A percentile compares a stretch with the other conserved stretches of the same genome.
Conservation (phyloP, 78 protist genomes). For the Polysphondylium violaceum region DNA sequence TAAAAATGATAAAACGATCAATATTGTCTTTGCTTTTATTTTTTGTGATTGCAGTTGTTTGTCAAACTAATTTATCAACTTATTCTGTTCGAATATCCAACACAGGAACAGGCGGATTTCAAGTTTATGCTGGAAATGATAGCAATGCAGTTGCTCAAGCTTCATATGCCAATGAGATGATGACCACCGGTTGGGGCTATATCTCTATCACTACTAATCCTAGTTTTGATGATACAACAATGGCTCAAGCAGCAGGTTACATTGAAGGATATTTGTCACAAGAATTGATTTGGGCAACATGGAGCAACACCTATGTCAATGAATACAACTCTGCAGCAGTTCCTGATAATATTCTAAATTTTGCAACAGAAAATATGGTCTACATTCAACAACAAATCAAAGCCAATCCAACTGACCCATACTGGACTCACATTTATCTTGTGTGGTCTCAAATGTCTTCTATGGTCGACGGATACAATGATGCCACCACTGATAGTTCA, state of each 20-base stretch:
- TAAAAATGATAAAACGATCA: too few species aligned
- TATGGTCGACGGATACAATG: slow-evolving; percentile 71
- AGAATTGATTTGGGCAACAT: slow-evolving; percentile 50
- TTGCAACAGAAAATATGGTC: slow-evolving; percentile 2
- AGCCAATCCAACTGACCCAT: slow-evolving; percentile 38
- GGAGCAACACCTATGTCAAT: slow-evolving; percentile 19
- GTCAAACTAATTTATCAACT: too few species aligned
- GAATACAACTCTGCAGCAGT: slow-evolving; percentile 6
- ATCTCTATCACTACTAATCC: slow-evolving; percentile 53
- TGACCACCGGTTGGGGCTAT: slow-evolving; percentile 57
- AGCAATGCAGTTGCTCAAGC: slow-evolving; percentile 33
- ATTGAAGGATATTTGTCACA: slow-evolving; percentile 78
- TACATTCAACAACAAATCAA: slow-evolving; percentile 26
- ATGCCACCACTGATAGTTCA: neutral
- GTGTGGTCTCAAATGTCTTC: slow-evolving; percentile 44
- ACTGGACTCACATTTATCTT: slow-evolving; percentile 75
- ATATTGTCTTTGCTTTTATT: too few species aligned
- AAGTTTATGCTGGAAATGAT: slow-evolving; percentile 51
- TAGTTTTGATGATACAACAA: neutral
- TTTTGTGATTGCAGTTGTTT: too few species aligned
- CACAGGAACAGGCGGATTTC: neutral
- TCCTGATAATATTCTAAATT: slow-evolving; percentile 13
- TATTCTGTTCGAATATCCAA: slow-evolving; percentile 1
- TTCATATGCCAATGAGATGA: slow-evolving; percentile 33
- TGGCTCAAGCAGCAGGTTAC: slow-evolving; percentile 80